Percentiles rank a stretch among this genome's conserved stretches.
Conservation (phyloP, 164 flowering plant species). For the Amborella trichopoda region DNA sequence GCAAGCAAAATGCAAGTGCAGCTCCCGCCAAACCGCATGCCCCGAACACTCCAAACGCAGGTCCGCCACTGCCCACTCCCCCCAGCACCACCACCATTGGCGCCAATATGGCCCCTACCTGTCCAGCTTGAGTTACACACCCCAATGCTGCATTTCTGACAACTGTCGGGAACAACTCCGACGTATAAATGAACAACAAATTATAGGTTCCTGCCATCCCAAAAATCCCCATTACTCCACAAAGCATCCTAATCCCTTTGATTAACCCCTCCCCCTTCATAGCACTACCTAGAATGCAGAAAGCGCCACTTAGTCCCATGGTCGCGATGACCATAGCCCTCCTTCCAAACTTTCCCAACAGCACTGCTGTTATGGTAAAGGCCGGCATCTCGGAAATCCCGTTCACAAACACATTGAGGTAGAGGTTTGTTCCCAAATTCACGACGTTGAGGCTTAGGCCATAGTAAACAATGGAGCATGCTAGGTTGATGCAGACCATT, state of each 20-base stretch:
- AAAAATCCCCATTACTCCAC: constrained; percentile 71
- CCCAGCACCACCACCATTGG: constrained; percentile 86
- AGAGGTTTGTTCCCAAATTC: constrained; percentile 73
- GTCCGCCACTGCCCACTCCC: constrained; percentile 24
- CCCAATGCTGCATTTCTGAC: constrained; percentile 92
- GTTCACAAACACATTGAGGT: constrained; percentile 58
- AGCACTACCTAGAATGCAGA: constrained; percentile 46
- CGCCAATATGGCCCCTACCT: constrained; percentile 87
- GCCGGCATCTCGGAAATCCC: constrained; percentile 90
- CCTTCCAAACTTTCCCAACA: constrained; percentile 56
- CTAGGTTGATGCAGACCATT: constrained; percentile 47
- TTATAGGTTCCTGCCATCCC: constrained; percentile 91
- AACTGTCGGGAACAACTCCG: constrained; percentile 88
- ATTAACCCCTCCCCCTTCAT: constrained; percentile 18
- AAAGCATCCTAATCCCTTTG: constrained; percentile 47
- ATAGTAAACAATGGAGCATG: constrained; percentile 66
- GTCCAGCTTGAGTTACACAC: constrained; percentile 68
- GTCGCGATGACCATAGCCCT: constrained; percentile 61
- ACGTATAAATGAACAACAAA: constrained; percentile 59
- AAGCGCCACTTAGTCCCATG: constrained; percentile 64
- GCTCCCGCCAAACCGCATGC: constrained; percentile 59
- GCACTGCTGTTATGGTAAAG: constrained; percentile 45
- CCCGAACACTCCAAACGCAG: constrained; percentile 64
- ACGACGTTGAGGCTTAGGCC: constrained; percentile 84
- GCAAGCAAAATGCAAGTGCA: constrained; percentile 44